Conservation (phyloP, 2,329 filamentous ascomycete species). For the Periconia macrospinosa region DNA sequence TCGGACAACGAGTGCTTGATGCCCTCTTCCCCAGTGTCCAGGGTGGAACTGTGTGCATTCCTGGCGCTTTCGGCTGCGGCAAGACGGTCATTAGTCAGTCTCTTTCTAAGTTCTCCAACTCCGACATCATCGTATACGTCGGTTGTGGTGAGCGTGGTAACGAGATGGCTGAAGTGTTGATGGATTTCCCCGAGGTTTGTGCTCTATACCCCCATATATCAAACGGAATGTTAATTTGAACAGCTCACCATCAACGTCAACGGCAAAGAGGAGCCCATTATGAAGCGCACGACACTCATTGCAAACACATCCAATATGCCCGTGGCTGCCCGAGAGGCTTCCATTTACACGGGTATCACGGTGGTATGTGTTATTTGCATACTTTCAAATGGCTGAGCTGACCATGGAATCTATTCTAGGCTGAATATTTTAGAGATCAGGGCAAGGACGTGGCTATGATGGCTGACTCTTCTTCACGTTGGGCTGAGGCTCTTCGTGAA, state of each 20-base stretch:
- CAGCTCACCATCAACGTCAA: slow-evolving; percentile 89
- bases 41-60: slow-evolving; percentile 96
- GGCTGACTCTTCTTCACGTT: slow-evolving; percentile 97
- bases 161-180: slow-evolving; percentile 99
- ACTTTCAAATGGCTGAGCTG: neutral
- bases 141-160: slow-evolving; percentile 91
- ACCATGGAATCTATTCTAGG: slow-evolving; percentile 69
- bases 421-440: slow-evolving; percentile 96
- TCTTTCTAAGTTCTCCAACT: slow-evolving; percentile 99
- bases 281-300: slow-evolving; percentile 98
- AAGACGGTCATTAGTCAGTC: slow-evolving; percentile 99
- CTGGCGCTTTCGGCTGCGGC: slow-evolving; percentile 96
- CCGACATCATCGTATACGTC: slow-evolving; percentile 97
- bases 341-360: slow-evolving; percentile 81
- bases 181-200: slow-evolving; percentile 89
- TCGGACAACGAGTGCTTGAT: slow-evolving; percentile 95
- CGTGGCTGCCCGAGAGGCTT: slow-evolving; percentile 95
- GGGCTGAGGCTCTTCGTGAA: slow-evolving; percentile 98
- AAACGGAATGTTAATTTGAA: neutral
- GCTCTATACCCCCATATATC: slow-evolving; percentile 1
- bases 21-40: slow-evolving; percentile 95
- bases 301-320: slow-evolving; percentile 99
- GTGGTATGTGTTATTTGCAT: neutral
- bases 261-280: slow-evolving; percentile 95
- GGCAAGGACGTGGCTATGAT: slow-evolving; percentile 99